phyloP scores from a whole-genome alignment of 73 alveolate genomes.

The Tetrahymena thermophila region DNA sequence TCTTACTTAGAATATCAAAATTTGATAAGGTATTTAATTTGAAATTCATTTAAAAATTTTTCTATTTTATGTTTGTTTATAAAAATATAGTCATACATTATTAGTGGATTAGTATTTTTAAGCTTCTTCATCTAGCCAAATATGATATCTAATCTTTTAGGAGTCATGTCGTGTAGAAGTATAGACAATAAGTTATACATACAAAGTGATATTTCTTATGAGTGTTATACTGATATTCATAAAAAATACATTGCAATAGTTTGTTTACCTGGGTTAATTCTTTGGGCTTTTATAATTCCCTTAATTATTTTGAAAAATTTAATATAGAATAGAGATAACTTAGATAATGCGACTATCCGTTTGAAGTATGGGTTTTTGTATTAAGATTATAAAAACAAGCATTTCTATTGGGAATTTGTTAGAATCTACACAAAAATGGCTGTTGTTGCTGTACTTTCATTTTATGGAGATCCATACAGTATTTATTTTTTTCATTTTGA shows the following conservation, averaged over 20 bases:
- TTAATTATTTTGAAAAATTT: background rate
- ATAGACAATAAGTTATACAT: conserved; percentile 1
- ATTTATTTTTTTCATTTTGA: background rate
- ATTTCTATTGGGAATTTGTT: conserved; percentile 4
- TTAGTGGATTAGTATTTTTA: conserved; percentile 6
- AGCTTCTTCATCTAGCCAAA: conserved; percentile 6
- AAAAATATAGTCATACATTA: background rate
- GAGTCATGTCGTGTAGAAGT: conserved; percentile 8
- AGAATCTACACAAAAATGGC: background rate
- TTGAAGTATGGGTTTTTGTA: background rate
- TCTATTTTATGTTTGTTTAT: too few species aligned
- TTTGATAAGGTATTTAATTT: background rate
- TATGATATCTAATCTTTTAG: background rate
- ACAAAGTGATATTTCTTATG: conserved; percentile 16
- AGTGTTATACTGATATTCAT: conserved; percentile 2
- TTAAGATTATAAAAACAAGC: background rate
- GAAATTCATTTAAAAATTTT: too few species aligned
- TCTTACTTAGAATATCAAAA: background rate
- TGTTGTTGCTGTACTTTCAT: background rate
- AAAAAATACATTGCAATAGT: conserved; percentile 1
- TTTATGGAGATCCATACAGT: background rate
- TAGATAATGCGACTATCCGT: background rate
- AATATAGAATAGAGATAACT: background rate
- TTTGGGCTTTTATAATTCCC: conserved; percentile 12
- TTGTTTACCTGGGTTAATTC: conserved; percentile 10